Base-by-base conservation (phyloP, 176 grass and related monocot species). In the Musa itinerans region DNA sequence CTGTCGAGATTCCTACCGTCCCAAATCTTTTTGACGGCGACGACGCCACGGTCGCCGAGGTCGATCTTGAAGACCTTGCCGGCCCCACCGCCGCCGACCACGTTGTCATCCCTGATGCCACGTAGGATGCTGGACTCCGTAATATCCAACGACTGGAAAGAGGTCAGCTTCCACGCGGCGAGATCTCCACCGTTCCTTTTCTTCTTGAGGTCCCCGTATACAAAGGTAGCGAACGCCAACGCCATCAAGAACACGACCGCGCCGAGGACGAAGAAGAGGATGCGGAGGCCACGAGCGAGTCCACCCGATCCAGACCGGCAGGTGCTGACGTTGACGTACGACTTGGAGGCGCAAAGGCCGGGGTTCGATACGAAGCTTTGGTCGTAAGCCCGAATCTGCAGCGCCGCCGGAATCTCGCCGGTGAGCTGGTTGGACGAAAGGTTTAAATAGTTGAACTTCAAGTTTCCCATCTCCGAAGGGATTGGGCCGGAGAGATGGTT, bases 1-100 rank as follows among this genome's bases (percentile, higher is more conserved):
- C 68, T 64, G 8, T 84, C 81, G 3, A 86, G 23, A 78, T 84
- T 88, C 23, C 68, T 69, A 0, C 65, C 10, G 66, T 67, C 84
- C 83, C 81, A 86, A n/a, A 92, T 88, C 83, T 69, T 92, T 72
- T 92, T 92, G 1, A 89, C 86, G n/a, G 89, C 89, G n/a, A 92
- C 78, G 50, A 89, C 52, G 2, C 3, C 54, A 14, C 23, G 49
- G 63, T 3, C 13, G 3, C 23, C 54, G 14, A 74, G 14, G 23
- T 52, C 2, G 53, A 74, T 19, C 24, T 26, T 74, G 72, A 56
- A 74, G 9, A 74, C 92, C 76, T 79, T 86, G 50, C 92, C 88
- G 34, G 84, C 72, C 15, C 92, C 88, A 1, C 92, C 92, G 68
- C 79, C 74, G 49, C 88, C 92, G 68, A 96, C 87, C 11, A 86